Evolutionary conservation across 495 filamentous ascomycete species (phyloP), one percentile per base, ranked within the genome.

Genomic region (Friedmanniomyces simplex): DNA sequence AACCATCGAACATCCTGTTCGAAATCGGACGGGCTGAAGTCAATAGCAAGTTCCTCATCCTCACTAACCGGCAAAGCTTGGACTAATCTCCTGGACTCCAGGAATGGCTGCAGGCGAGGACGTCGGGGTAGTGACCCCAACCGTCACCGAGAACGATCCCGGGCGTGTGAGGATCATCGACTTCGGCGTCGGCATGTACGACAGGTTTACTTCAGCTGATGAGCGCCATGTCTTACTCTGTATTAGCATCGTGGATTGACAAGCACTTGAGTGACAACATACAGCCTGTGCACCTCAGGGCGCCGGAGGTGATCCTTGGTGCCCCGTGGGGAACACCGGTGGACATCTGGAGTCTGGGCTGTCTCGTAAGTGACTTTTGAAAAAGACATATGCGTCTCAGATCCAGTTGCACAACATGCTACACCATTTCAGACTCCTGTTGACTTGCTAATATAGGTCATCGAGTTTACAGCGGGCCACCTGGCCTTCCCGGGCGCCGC

Each of bases 301-400:
- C 72, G 46, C 74, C 74, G 4, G 75, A 76, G 61, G 73, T 77
- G 28, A 68, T 72, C n/a, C 71, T 76, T 25, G 71, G 71, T 30
- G 70, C 68, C 14, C 57, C 66, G 5, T 77, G 70, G 73, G 68
- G 69, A 50, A 50, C 55, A 24, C 63, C 53, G 21, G 69, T 74
- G 8, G 71, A 78, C 65, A 75, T 78, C 45, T 78, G 74, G 74
- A 76, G 71, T 61, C 64, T 71, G n/a, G 73, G 72, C 57, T 71
- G 71, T 49, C 64, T 76, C 48, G 72, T 75, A 52, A 24, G 46
- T 24, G 12, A 66, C 64, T 68, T 41, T 24, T 28, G 26, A 49
- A 13, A 48, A 16, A 1, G n/a, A 12, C 20, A 26, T 26, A 10
- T 21, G 43, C n/a, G 41, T 2, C 6, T 49, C 46, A 16, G 3